Base-by-base conservation (phyloP, 2,329 filamentous ascomycete genomes). In the Venturia pyrina region DNA sequence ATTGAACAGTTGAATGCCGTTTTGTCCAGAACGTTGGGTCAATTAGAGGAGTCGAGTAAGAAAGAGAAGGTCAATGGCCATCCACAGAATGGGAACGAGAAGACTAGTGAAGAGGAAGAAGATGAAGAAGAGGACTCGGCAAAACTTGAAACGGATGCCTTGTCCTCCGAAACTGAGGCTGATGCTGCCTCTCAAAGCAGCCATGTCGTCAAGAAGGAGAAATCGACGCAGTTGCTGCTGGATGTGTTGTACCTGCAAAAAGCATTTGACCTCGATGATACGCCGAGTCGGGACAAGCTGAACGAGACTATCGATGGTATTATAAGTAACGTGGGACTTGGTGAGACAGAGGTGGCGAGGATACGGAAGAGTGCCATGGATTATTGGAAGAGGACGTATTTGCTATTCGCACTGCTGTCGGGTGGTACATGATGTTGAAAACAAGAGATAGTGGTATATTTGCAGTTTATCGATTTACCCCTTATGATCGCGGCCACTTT, bases 381-480 rank as follows among this genome's bases (percentile, higher is more conserved):
- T 63, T 96, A 95, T 75, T 95, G 90, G 86, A 90, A 89, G 78
- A 86, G 89, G 71, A 95, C 90, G 13, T 88, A 85, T 74, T 76
- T 97, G 68, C 76, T 97, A 34, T 96, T 97, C 77, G 91, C 89
- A 1, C 78, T 96, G 66, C 77, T 97, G 53, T 59, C 53, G 5
- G n/a, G 53, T 59, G 28, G 53, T 21, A 32, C 15, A 11, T 19
- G 13, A 50, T 8, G 46, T 43, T 40, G 37, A 43, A 17, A 40
- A 13, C 13, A 40, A 40, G 13, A 40, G 37, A 6, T 40, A 13
- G 1, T 28, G 28, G 2, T 28, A 28, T 28, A 28, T 28, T 28
- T 28, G 28, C 28, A 28, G 28, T 28, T 4, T 28, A 28, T 28
- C 4, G 28, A 28, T 28, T 28, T 4, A 28, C 28, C 28, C 28